Percentiles rank a stretch among this genome's conserved stretches.
These are phyloP conservation scores for Lactarius deliciosus DNA, from an alignment of 768 basidiomycete species.

Conservation along the genomic window DNA sequence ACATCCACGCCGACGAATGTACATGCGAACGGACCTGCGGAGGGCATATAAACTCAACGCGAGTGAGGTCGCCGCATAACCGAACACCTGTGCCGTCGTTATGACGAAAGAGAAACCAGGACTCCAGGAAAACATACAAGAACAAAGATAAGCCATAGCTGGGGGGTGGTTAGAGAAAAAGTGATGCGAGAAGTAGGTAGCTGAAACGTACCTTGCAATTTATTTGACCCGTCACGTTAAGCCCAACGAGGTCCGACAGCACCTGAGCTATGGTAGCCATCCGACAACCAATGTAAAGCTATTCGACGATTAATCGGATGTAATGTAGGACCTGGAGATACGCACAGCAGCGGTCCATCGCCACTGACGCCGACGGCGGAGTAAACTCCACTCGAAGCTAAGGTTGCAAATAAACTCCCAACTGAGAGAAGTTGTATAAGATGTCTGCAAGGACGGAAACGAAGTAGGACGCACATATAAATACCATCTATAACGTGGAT, in stretches of 20 bases:
- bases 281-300: slow-evolving; percentile 26
- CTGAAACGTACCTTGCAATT: slow-evolving; percentile 21
- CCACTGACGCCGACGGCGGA: slow-evolving; percentile 22
- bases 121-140: slow-evolving; percentile 7
- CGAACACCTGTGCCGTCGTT: slow-evolving; percentile 12
- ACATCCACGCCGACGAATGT: background rate
- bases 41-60: slow-evolving; percentile 23
- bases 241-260: slow-evolving; percentile 17
- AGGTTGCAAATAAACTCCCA: slow-evolving; percentile 28
- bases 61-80: slow-evolving; percentile 14
- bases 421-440: slow-evolving; percentile 2
- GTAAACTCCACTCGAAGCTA: slow-evolving; percentile 24
- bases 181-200: background rate
- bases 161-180: background rate
- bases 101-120: background rate
- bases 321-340: background rate
- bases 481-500: slow-evolving; percentile 26
- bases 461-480: slow-evolving; percentile 22
- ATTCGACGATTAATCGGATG: background rate
- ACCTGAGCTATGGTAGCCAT: slow-evolving; percentile 14
- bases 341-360: slow-evolving; percentile 25
- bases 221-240: slow-evolving; percentile 12
- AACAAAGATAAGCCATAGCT: slow-evolving; percentile 16
- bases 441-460: background rate
- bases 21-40: slow-evolving; percentile 15